A percentile compares a stretch with the other conserved stretches of the same genome.
phyloP scores from a whole-genome alignment of 202 grass and related monocot genomes.

The Alloteropsis angusta region DNA sequence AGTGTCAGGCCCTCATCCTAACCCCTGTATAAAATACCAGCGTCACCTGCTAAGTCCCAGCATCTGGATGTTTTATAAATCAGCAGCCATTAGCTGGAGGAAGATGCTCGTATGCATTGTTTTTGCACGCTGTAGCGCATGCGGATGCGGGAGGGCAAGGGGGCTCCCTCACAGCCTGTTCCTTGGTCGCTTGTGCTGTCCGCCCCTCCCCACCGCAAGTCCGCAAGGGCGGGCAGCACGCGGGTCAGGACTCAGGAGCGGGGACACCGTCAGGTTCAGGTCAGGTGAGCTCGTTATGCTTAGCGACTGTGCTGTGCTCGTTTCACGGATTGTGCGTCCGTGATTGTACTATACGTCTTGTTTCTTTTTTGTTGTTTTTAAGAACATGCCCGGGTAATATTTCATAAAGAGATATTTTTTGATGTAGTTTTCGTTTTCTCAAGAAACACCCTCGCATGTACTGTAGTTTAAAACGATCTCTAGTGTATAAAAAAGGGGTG shows the following conservation, averaged over 20 bases:
- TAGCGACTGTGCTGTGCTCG: background rate
- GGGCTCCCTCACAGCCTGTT: slow-evolving; percentile 22
- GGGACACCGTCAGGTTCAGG: slow-evolving; percentile 24
- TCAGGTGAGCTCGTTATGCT: slow-evolving; percentile 23
- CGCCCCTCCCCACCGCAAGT: background rate
- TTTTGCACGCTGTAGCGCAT: slow-evolving; percentile 13
- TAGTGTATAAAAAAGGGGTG: no score
- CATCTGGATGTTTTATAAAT: background rate
- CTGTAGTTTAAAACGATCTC: no score
- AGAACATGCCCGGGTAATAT: no score
- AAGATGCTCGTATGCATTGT: background rate
- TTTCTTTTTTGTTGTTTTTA: background rate
- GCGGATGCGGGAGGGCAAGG: background rate
- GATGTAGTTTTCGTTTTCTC: background rate
- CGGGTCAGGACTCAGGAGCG: slow-evolving; percentile 2
- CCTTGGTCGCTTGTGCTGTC: slow-evolving; percentile 41
- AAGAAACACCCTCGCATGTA: no score
- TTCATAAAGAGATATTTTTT: no score
- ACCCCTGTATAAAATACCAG: background rate
- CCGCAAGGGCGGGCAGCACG: background rate
- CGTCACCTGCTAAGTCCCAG: background rate
- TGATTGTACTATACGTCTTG: background rate
- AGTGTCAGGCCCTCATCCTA: background rate
- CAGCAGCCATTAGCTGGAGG: slow-evolving; percentile 5
- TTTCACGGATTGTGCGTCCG: slow-evolving; percentile 19